Base-by-base conservation (phyloP, 352 stramenopile genomes). In the Globisporangium rhizosaccharum region DNA sequence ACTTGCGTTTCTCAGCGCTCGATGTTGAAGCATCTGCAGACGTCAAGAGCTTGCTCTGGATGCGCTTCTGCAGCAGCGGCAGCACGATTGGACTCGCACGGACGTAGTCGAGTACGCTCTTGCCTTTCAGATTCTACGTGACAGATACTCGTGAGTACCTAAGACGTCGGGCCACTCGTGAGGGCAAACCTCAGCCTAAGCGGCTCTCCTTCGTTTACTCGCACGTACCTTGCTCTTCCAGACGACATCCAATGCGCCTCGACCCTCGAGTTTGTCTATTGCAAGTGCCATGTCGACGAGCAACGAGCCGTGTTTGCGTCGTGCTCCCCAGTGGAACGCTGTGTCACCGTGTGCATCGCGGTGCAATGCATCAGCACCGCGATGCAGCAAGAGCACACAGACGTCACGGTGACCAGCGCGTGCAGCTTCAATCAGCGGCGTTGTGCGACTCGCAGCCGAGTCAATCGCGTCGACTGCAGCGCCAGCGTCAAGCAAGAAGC, bases 261-360 rank as follows among this genome's bases (percentile, higher is more conserved):
- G 57, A 1, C 37, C 37, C 25, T 77, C 62, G 12, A 70, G 28
- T 1, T 61, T 41, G 26, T 82, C 70, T n/a, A 81, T 53, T 25
- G 71, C 62, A 8, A 83, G 56, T 2, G 76, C 73, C 53, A 88
- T 73, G 17, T 62, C 56, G 15, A 90, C 41, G 0, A 88, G 68
- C n/a, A 88, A 61, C 7, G 64, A 69, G 7, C 79, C 76, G 41
- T 82, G 80, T 1, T 64, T 62, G 33, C 81, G 71, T 18, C 82
- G 68, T 0, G 69, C 82, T 12, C 76, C 80, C 78, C 78, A 90
- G 55, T 92, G 82, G 14, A 92, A 82, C 10, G 76, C 66, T 8
- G 82, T 89, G 63, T 92, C 82, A 1, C 82, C 82, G 42, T 79
- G 71, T 6, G 54, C 68, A 46, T 92, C 82, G 36, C 56, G 57